Evolutionary conservation across 108 stramenopile species (phyloP), one percentile per base, ranked within the genome.

Genomic region (Aurantiochytrium sp.): DNA sequence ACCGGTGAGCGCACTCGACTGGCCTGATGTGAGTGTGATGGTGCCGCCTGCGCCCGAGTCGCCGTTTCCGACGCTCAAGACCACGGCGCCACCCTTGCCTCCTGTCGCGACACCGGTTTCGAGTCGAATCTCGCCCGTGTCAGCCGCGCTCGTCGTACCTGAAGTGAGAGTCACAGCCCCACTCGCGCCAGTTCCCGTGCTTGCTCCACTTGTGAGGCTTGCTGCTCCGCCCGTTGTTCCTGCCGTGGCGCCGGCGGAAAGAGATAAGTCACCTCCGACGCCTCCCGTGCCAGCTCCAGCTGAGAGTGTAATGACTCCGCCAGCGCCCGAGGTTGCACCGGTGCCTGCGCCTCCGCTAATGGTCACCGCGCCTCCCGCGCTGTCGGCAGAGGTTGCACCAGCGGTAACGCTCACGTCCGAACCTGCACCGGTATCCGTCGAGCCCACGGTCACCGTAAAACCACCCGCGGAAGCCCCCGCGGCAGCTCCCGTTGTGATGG

Each of bases 31-130:
- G 23, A 93, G 23, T 42, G 91, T 87, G 28, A 93, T 58, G 44
- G 87, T 90, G 18, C 93, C 93, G 29, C 93, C 93, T 44, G 88
- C 49, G 5, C 89, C 88, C 25, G 90, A 29, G 55, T 57, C 55
- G n/a, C 93, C 93, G 10, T 59, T 76, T 10, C 92, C 92, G 5
- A 92, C 92, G n/a, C 87, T 19, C 42, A 92, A 44, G 53, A 69
- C 53, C 19, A 92, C 89, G 58, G 87, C 72, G 18, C 92, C 92
- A 10, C 64, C 64, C 25, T 23, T 72, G 72, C 72, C 72, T 4
- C 42, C 90, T 5, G 43, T 88, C 10, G 72, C 23, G 21, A 23
- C 42, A 29, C 92, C 92, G 12, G 87, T 25, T 8, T 88, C 90
- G 47, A 92, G 90, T 5, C 58, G 43, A 18, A 91, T 44, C n/a